Evolutionary conservation across 164 flowering plant genomes (phyloP), one percentile per base, ranked within the genome.

Genomic region (Aristolochia fimbriata): DNA sequence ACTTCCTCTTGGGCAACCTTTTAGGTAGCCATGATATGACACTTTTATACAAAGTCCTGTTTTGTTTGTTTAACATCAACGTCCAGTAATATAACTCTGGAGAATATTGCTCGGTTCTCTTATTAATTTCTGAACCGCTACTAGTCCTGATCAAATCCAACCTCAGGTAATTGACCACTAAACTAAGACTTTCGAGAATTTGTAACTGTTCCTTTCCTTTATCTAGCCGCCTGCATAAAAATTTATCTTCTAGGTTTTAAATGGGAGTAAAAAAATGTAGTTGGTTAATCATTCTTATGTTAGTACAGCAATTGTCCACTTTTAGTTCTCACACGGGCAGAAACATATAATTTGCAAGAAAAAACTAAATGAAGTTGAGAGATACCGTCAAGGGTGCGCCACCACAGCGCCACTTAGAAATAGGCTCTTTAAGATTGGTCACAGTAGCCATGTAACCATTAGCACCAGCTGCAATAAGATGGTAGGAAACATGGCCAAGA

Each of bases 381-480:
- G 4, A 3, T 45, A 69, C 72, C 57, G 64, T 69, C 13, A 69
- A 25, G n/a, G 72, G 72, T 59, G 72, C 68, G 21, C 68, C 68
- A 9, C 68, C 68, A 64, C 72, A 69, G 25, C 68, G 10, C 72
- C 72, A 69, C 17, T 61, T 49, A 49, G 64, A 54, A 9, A 64
- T 33, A 24, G 55, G 53, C n/a, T 69, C 33, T 33, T 64, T 69
- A 17, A 69, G 72, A 55, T 69, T 69, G 19, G 68, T 55, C 47
- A 69, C 61, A 13, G 65, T 69, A 47, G 72, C 68, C 72, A 69
- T 69, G 48, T 69, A 69, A 65, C 72, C 72, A 51, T 69, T 69
- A 21, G 49, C 57, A 6, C 68, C 68, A 60, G 68, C 68, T 23
- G 62, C 65, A 17, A 69, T 55, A 55, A 69, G 68, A 60, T 69